Conservation (phyloP, 2,329 filamentous ascomycete species). For the Leptographium lundbergii region DNA sequence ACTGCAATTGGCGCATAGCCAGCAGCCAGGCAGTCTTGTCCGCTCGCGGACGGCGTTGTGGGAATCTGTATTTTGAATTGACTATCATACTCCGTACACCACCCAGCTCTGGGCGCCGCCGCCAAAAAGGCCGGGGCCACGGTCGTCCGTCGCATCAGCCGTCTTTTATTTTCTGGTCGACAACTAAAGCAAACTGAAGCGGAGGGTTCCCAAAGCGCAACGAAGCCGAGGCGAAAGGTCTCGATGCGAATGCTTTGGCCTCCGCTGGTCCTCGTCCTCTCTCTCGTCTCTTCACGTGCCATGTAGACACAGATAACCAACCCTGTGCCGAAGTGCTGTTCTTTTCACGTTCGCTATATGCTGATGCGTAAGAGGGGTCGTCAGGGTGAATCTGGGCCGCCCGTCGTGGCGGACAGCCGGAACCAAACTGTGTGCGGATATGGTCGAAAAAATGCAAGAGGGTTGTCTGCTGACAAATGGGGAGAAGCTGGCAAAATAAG, state of each 20-base stretch:
- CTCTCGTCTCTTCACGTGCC: neutral
- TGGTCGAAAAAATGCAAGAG: neutral
- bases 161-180: neutral
- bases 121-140: neutral
- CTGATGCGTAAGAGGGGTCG: neutral
- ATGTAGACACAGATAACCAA: neutral
- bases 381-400: neutral
- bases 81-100: constrained; percentile 1
- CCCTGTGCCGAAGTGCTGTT: neutral
- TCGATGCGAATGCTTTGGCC: neutral
- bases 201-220: neutral
- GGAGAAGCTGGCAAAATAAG: neutral
- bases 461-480: neutral
- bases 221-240: neutral
- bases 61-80: neutral
- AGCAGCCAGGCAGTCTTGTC: neutral
- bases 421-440: neutral
- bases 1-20: neutral
- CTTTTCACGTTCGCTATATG: neutral
- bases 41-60: neutral
- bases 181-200: neutral
- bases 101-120: neutral
- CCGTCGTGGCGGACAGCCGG: neutral
- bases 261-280: neutral
- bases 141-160: neutral